These are phyloP conservation scores for Naematelia aurantialba DNA, from an alignment of 768 basidiomycete genomes.

Conservation along the genomic window DNA sequence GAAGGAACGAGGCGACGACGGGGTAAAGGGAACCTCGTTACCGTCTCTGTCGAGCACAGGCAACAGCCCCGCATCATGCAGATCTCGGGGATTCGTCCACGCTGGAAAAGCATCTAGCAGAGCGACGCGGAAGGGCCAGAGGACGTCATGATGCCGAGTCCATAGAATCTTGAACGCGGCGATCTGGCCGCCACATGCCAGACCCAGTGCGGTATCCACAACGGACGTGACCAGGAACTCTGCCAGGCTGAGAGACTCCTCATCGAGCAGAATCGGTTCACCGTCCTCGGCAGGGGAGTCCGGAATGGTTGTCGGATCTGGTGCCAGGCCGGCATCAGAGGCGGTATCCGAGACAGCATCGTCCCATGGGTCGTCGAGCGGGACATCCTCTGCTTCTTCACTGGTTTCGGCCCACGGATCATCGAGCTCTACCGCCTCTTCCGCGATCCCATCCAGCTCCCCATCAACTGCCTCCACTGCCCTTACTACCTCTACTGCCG, in stretches of 20 bases:
- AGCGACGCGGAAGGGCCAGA: constrained; percentile 68
- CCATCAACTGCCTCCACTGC: too few relatives aligned
- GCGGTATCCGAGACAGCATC: not conserved
- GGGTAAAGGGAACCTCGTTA: not conserved
- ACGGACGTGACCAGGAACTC: constrained; percentile 64
- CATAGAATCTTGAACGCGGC: constrained; percentile 61
- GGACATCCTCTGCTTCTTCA: not conserved
- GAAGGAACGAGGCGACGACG: not conserved
- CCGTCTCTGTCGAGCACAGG: constrained; percentile 2
- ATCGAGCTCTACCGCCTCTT: constrained; percentile 26
- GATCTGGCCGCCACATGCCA: constrained; percentile 65
- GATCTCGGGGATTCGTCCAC: constrained; percentile 61
- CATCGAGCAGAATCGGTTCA: constrained; percentile 2
- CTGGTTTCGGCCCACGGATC: constrained; percentile 35
- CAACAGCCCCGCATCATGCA: constrained; percentile 21
- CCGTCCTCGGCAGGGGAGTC: not conserved
- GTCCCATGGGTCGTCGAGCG: constrained; percentile 29
- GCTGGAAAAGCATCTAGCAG: constrained; percentile 73
- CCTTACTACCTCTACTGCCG: too few relatives aligned
- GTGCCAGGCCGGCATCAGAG: not conserved
- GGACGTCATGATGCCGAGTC: constrained; percentile 56
- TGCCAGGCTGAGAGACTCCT: constrained; percentile 54
- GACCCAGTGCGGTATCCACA: constrained; percentile 59
- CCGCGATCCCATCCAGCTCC: too few relatives aligned
- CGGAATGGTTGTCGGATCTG: not conserved